Conservation (phyloP, 768 basidiomycete species). For the Tulasnella sp. region DNA sequence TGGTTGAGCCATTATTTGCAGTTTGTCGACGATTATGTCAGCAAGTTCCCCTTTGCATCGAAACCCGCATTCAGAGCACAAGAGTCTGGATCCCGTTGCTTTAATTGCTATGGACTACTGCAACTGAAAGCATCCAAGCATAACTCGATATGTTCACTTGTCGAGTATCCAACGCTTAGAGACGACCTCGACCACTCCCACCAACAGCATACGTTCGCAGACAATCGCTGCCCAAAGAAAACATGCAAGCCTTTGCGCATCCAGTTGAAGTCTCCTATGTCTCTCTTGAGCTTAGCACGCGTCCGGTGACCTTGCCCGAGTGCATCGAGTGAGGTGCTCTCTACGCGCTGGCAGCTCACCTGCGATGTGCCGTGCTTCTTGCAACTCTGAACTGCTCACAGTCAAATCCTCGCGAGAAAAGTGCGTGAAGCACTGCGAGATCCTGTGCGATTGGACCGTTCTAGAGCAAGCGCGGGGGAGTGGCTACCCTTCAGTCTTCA, state of each 20-base stretch:
- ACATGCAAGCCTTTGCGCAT: background rate
- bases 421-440: background rate
- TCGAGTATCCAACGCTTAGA: background rate
- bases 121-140: background rate
- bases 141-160: background rate
- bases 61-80: background rate
- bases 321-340: background rate
- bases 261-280: background rate
- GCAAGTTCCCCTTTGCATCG: background rate
- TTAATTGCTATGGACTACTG: background rate
- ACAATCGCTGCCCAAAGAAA: background rate
- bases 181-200: background rate
- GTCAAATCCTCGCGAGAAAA: background rate
- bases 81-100: background rate
- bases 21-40: constrained; percentile 7
- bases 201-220: background rate
- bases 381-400: background rate
- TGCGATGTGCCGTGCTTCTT: background rate
- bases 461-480: background rate
- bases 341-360: background rate
- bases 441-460: background rate
- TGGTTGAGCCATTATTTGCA: background rate
- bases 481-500: background rate
- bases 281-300: background rate
- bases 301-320: background rate